Evolutionary conservation across 2,329 filamentous ascomycete genomes (phyloP).

Genomic region (Epicoccum sorghinum): DNA sequence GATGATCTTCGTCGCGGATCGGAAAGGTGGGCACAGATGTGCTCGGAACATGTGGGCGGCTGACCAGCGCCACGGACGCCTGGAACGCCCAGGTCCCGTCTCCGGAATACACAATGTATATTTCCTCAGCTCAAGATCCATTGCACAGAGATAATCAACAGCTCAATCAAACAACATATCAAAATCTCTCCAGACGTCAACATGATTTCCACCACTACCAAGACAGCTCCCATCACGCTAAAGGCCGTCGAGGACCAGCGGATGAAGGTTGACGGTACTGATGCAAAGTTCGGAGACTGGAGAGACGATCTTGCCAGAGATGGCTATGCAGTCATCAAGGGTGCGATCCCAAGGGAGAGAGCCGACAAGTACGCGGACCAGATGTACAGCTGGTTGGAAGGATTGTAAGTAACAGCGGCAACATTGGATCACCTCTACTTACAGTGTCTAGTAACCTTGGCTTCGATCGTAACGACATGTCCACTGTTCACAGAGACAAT

Average conservation of each 20-base stretch:
- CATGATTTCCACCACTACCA: slow-evolving; percentile 23
- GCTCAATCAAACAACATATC: no score
- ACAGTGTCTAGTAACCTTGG: slow-evolving; percentile 22
- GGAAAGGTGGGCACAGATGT: slow-evolving; percentile 1
- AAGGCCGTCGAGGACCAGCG: slow-evolving; percentile 10
- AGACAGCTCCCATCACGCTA: slow-evolving; percentile 16
- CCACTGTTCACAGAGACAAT: slow-evolving; percentile 28
- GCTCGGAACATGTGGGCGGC: not conserved
- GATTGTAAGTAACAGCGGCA: slow-evolving; percentile 30
- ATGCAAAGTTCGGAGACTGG: slow-evolving; percentile 41
- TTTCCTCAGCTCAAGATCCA: no score
- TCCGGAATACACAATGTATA: no score
- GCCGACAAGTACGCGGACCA: slow-evolving; percentile 46
- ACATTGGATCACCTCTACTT: not conserved
- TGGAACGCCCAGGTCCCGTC: no score
- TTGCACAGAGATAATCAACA: no score
- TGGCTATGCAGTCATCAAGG: slow-evolving; percentile 56
- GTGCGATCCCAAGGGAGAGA: slow-evolving; percentile 51
- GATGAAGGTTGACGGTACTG: slow-evolving; percentile 27
- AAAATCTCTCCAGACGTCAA: not conserved
- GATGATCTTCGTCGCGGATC: not conserved
- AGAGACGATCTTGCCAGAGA: slow-evolving; percentile 46
- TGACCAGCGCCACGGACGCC: no score
- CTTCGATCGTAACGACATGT: slow-evolving; percentile 27
- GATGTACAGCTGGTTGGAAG: slow-evolving; percentile 40